Conservation (phyloP, 192 early-diverging fungal genomes). For the Jimgerdemannia lactiflua region DNA sequence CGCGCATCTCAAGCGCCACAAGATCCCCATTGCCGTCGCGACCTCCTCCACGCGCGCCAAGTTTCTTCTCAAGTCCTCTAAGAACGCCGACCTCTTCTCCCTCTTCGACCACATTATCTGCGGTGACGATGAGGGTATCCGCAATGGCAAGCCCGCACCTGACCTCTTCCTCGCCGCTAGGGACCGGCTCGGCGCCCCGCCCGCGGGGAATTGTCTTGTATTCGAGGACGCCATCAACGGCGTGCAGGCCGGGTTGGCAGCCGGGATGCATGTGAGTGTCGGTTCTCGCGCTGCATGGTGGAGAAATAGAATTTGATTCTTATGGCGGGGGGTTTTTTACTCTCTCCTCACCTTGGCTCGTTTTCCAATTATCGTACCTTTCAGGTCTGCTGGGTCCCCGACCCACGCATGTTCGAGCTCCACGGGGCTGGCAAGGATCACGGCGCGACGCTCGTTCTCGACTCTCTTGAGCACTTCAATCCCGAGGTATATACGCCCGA, state of each 20-base stretch:
- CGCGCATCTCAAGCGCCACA: conserved; percentile 64
- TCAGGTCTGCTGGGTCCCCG: conserved; percentile 86
- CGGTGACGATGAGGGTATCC: conserved; percentile 83
- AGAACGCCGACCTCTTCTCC: conserved; percentile 68
- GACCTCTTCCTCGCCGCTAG: conserved; percentile 86
- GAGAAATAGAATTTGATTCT: not conserved
- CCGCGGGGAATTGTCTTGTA: conserved; percentile 68
- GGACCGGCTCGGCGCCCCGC: conserved; percentile 46
- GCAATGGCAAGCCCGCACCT: conserved; percentile 84
- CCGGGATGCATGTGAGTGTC: conserved; percentile 66
- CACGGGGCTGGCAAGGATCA: conserved; percentile 35
- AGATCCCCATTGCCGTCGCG: conserved; percentile 80
- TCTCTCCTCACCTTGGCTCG: not conserved
- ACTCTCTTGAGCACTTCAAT: conserved; percentile 64
- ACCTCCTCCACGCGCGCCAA: conserved; percentile 80
- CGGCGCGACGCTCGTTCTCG: conserved; percentile 54
- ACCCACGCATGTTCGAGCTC: conserved; percentile 51
- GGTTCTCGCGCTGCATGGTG: not conserved
- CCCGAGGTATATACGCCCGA: conserved; percentile 33
- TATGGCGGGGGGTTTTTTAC: not conserved
- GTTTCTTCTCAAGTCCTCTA: conserved; percentile 71
- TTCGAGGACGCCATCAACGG: conserved; percentile 93
- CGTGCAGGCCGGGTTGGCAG: conserved; percentile 76
- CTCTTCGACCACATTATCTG: conserved; percentile 83
- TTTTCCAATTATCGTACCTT: not conserved